These are phyloP conservation scores for Solanum appendiculatum DNA, from an alignment of 257 asterid species.

Conservation along the genomic window DNA sequence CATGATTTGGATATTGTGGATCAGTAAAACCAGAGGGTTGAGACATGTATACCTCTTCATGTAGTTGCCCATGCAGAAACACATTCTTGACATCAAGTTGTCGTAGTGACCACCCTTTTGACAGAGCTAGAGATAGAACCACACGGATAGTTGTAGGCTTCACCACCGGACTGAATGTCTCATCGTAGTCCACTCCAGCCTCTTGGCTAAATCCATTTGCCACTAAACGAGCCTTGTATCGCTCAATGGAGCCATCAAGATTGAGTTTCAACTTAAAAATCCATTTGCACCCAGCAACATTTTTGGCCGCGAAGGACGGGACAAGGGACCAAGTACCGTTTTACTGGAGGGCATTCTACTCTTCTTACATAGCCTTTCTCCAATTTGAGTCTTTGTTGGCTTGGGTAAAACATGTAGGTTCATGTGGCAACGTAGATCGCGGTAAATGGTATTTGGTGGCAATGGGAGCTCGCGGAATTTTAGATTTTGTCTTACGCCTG, in stretches of 20 bases:
- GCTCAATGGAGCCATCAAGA: not conserved
- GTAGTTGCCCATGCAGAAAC: not conserved
- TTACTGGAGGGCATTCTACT: not conserved
- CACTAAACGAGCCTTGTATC: not conserved
- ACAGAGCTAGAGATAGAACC: not conserved
- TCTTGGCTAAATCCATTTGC: not conserved
- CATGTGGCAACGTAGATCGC: not conserved
- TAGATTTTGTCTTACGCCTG: not conserved
- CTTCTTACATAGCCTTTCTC: not conserved
- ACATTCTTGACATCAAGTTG: not conserved
- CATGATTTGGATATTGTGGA: not conserved
- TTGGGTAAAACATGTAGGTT: not conserved
- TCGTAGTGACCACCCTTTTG: not conserved
- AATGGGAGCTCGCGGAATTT: not conserved
- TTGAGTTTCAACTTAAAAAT: not conserved
- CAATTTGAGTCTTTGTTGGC: not conserved
- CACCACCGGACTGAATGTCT: not conserved
- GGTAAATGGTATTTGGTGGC: not conserved
- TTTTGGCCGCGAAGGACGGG: not conserved
- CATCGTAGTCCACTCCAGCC: not conserved
- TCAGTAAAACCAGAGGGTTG: not conserved
- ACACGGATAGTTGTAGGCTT: not conserved
- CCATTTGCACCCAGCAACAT: not conserved
- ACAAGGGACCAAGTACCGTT: not conserved
- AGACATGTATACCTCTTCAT: not conserved